A percentile compares a stretch with the other conserved stretches of the same genome.
These are phyloP conservation scores for Excoecaria cochinchinensis DNA, from an alignment of 345 rosid genomes.

Conservation along the genomic window DNA sequence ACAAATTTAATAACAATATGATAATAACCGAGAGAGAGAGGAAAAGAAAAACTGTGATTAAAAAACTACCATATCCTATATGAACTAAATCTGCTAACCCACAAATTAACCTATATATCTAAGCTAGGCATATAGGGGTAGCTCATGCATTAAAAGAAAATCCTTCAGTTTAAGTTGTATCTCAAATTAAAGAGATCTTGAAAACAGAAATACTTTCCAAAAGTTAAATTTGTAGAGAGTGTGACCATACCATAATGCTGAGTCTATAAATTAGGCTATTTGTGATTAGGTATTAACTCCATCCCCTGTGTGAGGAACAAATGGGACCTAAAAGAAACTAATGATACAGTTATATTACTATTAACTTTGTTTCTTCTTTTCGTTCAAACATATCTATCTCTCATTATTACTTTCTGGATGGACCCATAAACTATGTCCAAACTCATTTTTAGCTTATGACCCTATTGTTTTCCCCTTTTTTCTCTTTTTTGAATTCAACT, in stretches of 20 bases:
- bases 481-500: not conserved
- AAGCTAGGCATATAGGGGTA: too few species aligned
- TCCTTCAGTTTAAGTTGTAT: not conserved
- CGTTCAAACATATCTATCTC: not conserved
- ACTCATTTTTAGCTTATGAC: not conserved
- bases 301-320: not conserved
- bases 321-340: slow-evolving; percentile 7
- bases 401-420: slow-evolving; percentile 2
- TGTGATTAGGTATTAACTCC: not conserved
- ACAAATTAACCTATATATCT: too few species aligned
- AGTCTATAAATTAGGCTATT: not conserved
- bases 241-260: not conserved
- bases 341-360: not conserved
- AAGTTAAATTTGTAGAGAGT: not conserved
- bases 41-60: too few species aligned
- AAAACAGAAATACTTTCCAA: not conserved
- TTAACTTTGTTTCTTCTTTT: not conserved
- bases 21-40: too few species aligned
- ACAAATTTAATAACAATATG: too few species aligned
- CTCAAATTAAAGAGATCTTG: not conserved
- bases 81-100: too few species aligned
- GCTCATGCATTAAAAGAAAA: too few species aligned
- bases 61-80: too few species aligned
- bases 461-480: slow-evolving; percentile 8
- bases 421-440: slow-evolving; percentile 7